Evolutionary conservation across 2,329 filamentous ascomycete species (phyloP), one percentile per base, ranked within the genome.

Genomic region (Colletotrichum liaoningense): DNA sequence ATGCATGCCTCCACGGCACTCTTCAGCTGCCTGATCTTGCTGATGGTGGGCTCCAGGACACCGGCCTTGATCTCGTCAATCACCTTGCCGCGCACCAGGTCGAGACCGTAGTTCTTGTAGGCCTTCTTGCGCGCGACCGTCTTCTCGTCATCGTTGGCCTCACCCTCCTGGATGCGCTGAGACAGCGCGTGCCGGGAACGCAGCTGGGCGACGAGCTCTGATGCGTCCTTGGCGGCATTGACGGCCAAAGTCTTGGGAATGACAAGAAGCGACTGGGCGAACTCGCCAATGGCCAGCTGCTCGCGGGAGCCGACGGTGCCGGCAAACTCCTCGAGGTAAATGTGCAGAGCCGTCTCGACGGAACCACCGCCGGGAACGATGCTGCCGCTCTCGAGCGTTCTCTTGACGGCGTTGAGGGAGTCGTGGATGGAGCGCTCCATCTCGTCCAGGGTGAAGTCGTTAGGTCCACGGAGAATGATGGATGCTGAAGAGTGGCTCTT

Each of bases 371-470:
- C 97, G 19, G 97, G 97, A 52, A 99, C 97, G 77, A 99, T 97
- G 85, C 94, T 95, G 79, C 97, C 97, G 80, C 95, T 98, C 87
- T 99, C 97, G 8, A 99, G 89, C 3, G 97, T 98, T 78, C 97
- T 92, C 92, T 99, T 99, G 76, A 99, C 95, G 59, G 97, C 97
- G 77, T 94, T 98, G 59, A 99, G 89, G 16, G 96, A 97, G 85
- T 99, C 97, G 86, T 99, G 97, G 22, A 99, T 92, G 1, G 97
- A 98, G 76, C 97, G 94, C 89, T 99, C 97, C 96, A 98, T 99
- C 89, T 99, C 97, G 80, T 99, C 97, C 35, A 99, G 91, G 74
- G 95, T 94, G 86, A 94, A 98, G 84, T 99, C 97, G 85, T 99
- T 98, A 78, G 97, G 90, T 58, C 97, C 97, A 72, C 97, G 94